Evolutionary conservation across 2,329 filamentous ascomycete genomes (phyloP).

Genomic region (Trichoderma simmonsii): DNA sequence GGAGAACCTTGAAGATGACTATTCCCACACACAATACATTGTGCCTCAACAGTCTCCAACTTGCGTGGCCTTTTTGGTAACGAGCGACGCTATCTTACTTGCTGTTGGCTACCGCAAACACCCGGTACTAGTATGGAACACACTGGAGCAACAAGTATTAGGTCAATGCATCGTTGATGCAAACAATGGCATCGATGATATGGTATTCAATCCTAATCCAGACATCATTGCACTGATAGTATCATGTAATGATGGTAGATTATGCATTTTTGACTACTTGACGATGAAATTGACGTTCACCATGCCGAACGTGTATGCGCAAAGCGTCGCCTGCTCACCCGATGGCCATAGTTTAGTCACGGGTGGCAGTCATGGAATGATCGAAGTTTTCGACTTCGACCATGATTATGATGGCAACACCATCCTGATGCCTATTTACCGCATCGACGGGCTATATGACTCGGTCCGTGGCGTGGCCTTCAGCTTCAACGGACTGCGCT

Average conservation of each 20-base stretch:
- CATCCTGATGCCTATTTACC: background rate
- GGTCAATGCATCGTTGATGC: background rate
- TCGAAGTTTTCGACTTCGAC: background rate
- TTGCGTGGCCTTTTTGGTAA: background rate
- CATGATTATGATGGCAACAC: background rate
- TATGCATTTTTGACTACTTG: background rate
- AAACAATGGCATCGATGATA: constrained; percentile 8
- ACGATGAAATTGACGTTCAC: background rate
- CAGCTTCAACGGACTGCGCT: background rate
- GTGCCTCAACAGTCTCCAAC: background rate
- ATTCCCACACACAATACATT: background rate
- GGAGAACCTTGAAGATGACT: background rate
- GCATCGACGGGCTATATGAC: background rate
- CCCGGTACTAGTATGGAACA: background rate
- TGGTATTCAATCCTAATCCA: background rate
- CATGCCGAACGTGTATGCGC: background rate
- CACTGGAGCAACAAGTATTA: background rate
- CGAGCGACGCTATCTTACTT: background rate
- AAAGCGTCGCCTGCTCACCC: background rate
- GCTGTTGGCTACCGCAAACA: background rate
- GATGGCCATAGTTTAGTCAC: background rate
- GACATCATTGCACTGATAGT: background rate
- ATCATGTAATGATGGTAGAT: background rate
- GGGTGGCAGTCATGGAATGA: background rate
- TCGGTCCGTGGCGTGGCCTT: background rate